phyloP scores from a whole-genome alignment of 192 early-diverging fungal species.

The Fimicolochytrium jonesii region DNA sequence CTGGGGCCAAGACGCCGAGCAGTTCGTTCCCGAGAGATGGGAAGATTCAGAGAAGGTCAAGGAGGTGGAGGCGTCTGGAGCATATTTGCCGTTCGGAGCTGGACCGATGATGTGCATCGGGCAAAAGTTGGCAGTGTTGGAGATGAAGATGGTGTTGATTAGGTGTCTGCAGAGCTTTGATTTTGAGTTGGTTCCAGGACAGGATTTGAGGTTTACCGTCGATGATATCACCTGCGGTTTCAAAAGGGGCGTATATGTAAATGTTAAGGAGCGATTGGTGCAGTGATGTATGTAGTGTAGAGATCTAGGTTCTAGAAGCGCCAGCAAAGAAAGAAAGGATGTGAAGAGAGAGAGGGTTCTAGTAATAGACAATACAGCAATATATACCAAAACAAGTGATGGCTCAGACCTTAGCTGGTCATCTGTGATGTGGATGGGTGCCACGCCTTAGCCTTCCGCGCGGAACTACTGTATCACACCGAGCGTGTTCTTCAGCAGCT shows the following conservation, averaged over 20 bases:
- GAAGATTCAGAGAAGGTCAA: conserved; percentile 18
- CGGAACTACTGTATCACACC: too few species aligned
- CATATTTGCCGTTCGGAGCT: conserved; percentile 28
- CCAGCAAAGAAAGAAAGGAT: too few species aligned
- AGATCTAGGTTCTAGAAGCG: too few species aligned
- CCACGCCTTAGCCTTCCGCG: too few species aligned
- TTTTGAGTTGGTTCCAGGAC: neutral
- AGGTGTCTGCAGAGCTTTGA: neutral
- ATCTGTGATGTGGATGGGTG: too few species aligned
- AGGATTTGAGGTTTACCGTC: neutral
- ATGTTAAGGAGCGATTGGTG: too few species aligned
- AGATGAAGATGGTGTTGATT: conserved; percentile 11
- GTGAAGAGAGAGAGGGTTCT: too few species aligned
- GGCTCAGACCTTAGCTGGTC: too few species aligned
- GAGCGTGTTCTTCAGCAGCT: too few species aligned
- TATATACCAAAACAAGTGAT: too few species aligned
- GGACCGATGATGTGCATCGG: conserved; percentile 32
- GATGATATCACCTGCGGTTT: conserved; percentile 1
- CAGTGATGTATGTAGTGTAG: too few species aligned
- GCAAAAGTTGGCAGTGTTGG: conserved; percentile 10
- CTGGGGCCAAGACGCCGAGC: conserved; percentile 51
- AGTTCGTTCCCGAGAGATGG: conserved; percentile 57
- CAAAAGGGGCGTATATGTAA: neutral
- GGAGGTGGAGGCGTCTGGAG: conserved; percentile 6
- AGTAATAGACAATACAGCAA: too few species aligned